Evolutionary conservation across 2,329 filamentous ascomycete species (phyloP).

Genomic region (Phaeomoniella chlamydospora): DNA sequence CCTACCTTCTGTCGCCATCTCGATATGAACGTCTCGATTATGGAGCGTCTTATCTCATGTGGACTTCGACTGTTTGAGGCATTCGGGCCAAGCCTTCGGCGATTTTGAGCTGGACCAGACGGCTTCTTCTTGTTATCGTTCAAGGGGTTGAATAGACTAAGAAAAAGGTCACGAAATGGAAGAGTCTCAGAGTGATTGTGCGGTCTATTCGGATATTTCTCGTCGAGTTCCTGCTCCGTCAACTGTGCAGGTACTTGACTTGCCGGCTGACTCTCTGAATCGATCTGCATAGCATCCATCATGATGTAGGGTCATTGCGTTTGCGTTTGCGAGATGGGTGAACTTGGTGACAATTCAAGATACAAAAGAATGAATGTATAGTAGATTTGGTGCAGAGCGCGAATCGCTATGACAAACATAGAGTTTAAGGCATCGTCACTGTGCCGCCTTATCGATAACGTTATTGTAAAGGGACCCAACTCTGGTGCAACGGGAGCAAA

Average conservation of each 20-base stretch:
- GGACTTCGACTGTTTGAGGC: conserved; percentile 40
- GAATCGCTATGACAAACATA: too few species aligned
- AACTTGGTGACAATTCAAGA: too few species aligned
- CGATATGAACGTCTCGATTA: conserved; percentile 75
- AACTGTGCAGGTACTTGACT: neutral
- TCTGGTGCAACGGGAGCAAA: too few species aligned
- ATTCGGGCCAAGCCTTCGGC: conserved; percentile 45
- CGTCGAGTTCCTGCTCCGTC: conserved; percentile 31
- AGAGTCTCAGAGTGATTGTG: conserved; percentile 66
- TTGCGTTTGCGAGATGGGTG: too few species aligned
- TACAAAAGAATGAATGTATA: too few species aligned
- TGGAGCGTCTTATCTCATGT: conserved; percentile 62
- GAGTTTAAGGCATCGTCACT: too few species aligned
- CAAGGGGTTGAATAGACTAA: conserved; percentile 66
- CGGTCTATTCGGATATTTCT: conserved; percentile 65
- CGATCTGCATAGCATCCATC: neutral
- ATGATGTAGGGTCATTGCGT: too few species aligned
- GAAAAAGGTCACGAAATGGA: conserved; percentile 66
- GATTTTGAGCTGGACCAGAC: conserved; percentile 36
- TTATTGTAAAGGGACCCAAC: too few species aligned
- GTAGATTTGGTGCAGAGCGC: too few species aligned
- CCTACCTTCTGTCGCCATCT: conserved; percentile 82
- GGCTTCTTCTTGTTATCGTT: conserved; percentile 64
- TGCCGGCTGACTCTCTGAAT: neutral
- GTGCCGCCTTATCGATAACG: too few species aligned